Conservation (phyloP, 352 stramenopile species). For the Phytopythium sindhum region DNA sequence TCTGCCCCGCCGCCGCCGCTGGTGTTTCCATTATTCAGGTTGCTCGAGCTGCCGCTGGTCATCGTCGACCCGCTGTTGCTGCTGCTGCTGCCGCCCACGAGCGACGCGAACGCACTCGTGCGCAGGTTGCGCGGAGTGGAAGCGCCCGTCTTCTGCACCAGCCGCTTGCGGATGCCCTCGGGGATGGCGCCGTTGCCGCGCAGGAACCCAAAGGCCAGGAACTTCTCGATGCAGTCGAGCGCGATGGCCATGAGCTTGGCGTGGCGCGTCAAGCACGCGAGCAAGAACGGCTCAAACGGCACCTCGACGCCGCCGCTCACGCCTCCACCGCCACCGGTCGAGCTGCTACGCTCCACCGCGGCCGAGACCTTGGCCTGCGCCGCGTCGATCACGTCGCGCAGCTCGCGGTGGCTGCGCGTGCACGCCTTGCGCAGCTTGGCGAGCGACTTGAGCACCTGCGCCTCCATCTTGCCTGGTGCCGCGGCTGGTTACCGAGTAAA, state of each 20-base stretch:
- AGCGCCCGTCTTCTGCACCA: constrained; percentile 54
- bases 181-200: constrained; percentile 58
- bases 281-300: constrained; percentile 71
- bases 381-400: constrained; percentile 66
- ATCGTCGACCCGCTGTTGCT: constrained; percentile 10
- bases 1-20: constrained; percentile 2
- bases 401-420: constrained; percentile 68
- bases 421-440: constrained; percentile 75
- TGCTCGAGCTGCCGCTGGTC: neutral
- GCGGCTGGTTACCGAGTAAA: neutral
- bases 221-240: constrained; percentile 90
- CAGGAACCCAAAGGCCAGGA: constrained; percentile 86
- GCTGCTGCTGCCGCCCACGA: constrained; percentile 12
- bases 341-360: constrained; percentile 14
- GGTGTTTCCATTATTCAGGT: neutral
- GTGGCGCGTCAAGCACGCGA: constrained; percentile 70
- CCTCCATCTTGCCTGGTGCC: constrained; percentile 40
- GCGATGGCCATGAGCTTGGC: constrained; percentile 75
- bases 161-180: constrained; percentile 52
- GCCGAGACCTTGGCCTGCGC: constrained; percentile 42
- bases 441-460: constrained; percentile 67
- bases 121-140: neutral
- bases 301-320: constrained; percentile 38
- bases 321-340: constrained; percentile 12
- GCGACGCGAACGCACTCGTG: constrained; percentile 11